Percentiles rank a stretch among this genome's conserved stretches.
phyloP scores from a whole-genome alignment of 352 stramenopile species.

The Globisporangium megalacanthum region DNA sequence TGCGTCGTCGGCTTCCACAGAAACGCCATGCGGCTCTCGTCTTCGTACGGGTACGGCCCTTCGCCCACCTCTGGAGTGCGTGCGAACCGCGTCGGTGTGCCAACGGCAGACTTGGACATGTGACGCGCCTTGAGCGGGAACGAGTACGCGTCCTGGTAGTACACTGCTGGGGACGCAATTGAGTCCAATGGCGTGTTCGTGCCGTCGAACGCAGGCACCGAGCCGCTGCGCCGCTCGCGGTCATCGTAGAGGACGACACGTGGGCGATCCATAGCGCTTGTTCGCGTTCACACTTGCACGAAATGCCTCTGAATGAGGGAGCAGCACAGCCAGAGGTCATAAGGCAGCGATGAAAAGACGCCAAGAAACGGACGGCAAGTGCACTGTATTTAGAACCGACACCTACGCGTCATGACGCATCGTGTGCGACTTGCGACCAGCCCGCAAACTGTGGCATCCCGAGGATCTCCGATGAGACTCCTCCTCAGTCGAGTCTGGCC shows the following conservation, averaged over 20 bases:
- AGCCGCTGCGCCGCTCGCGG: not conserved
- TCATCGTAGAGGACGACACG: slow-evolving; percentile 14
- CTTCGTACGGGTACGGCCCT: slow-evolving; percentile 5
- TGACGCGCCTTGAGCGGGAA: slow-evolving; percentile 17
- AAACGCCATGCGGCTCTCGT: slow-evolving; percentile 18
- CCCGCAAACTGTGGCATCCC: too few species aligned
- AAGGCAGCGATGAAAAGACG: too few species aligned
- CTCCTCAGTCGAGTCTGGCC: too few species aligned
- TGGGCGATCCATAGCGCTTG: slow-evolving; percentile 6
- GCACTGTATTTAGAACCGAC: too few species aligned
- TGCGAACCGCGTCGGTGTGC: slow-evolving; percentile 9
- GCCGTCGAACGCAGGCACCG: slow-evolving; percentile 7
- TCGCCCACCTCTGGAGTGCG: slow-evolving; percentile 5
- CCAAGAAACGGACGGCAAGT: too few species aligned
- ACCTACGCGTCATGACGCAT: too few species aligned
- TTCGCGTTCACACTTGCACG: not conserved
- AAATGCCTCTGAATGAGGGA: too few species aligned
- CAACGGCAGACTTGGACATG: slow-evolving; percentile 5
- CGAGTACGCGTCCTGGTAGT: slow-evolving; percentile 26
- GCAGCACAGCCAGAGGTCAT: too few species aligned
- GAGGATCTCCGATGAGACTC: too few species aligned
- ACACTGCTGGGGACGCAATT: slow-evolving; percentile 33
- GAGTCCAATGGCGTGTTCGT: slow-evolving; percentile 25
- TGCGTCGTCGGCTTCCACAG: slow-evolving; percentile 30
- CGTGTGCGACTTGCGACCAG: too few species aligned